These are phyloP conservation scores for Dimargaris cristalligena DNA, from an alignment of 192 early-diverging fungal genomes.

Conservation along the genomic window DNA sequence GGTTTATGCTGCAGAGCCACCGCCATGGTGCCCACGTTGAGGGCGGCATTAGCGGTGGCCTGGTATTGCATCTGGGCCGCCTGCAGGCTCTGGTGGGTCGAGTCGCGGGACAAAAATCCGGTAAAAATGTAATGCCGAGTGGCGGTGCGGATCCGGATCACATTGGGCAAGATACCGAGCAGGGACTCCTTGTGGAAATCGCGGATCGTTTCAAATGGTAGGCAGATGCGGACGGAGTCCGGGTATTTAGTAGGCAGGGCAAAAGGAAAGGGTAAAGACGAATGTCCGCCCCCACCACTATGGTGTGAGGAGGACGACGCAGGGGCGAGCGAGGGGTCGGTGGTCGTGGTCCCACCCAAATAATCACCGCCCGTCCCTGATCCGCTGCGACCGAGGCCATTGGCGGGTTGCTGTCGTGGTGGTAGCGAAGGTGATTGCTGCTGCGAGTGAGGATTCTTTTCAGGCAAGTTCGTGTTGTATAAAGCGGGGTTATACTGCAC, in stretches of 20 bases:
- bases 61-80: background rate
- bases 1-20: too few species aligned
- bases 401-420: background rate
- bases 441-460: background rate
- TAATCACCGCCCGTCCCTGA: too few species aligned
- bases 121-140: background rate
- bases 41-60: too few species aligned
- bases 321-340: background rate
- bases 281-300: too few species aligned
- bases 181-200: constrained; percentile 8
- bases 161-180: constrained; percentile 7
- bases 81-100: background rate
- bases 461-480: background rate
- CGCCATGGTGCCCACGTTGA: too few species aligned
- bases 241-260: background rate
- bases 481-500: background rate
- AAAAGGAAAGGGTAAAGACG: background rate
- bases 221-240: background rate
- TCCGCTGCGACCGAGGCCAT: too few species aligned
- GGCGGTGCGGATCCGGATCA: constrained; percentile 2
- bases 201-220: background rate
- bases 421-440: background rate
- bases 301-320: background rate
- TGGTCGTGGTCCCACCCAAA: background rate
- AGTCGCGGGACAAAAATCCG: constrained; percentile 1